A percentile compares a stretch with the other conserved stretches of the same genome.
Conservation (phyloP, 345 rosid species). For the Fremontodendron californicum region DNA sequence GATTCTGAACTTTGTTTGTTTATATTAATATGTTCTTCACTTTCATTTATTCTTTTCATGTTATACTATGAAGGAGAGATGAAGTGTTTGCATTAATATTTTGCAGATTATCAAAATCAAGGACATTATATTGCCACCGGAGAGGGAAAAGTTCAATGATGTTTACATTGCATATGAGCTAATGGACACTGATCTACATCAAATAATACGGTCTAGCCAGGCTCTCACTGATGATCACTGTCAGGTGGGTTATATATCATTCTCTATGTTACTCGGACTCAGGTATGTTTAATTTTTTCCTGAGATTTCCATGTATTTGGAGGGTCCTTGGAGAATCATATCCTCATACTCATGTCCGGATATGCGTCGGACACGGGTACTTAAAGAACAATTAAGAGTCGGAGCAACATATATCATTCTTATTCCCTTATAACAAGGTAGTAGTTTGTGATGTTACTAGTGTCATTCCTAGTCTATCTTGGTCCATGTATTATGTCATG, state of each 20-base stretch:
- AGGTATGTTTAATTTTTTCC: too few species aligned
- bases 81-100: background rate
- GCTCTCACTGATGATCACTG: constrained; percentile 79
- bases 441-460: background rate
- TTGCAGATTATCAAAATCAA: constrained; percentile 72
- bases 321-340: too few species aligned
- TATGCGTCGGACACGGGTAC: too few species aligned
- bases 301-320: too few species aligned
- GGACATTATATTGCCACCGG: constrained; percentile 75
- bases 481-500: background rate
- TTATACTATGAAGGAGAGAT: constrained; percentile 7
- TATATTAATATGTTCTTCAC: background rate
- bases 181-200: constrained; percentile 93
- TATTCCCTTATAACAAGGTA: background rate
- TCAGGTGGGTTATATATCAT: constrained; percentile 51
- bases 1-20: background rate
- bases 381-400: too few species aligned
- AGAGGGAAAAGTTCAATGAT: constrained; percentile 68
- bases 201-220: constrained; percentile 79
- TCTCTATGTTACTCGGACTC: too few species aligned
- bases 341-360: too few species aligned
- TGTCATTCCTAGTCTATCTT: background rate
- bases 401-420: too few species aligned
- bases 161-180: constrained; percentile 83
- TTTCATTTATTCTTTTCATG: background rate